Conservation (phyloP, 2,329 filamentous ascomycete species). For the Fusarium ramigenum region DNA sequence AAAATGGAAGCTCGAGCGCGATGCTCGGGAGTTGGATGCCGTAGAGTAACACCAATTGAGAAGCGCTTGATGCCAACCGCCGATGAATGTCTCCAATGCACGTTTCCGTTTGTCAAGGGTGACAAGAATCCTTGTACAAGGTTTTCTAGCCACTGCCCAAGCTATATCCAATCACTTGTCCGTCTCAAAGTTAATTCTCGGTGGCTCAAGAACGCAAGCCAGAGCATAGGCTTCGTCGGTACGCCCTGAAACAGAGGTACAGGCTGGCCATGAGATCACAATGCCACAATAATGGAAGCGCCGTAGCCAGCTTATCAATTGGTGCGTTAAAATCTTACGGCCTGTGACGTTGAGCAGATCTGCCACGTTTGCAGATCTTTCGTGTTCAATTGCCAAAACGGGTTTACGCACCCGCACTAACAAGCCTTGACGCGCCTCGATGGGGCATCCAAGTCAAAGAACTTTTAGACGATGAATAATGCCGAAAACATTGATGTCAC, state of each 20-base stretch:
- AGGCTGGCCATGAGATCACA: too few relatives aligned
- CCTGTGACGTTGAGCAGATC: constrained; percentile 14
- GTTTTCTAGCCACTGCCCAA: neutral
- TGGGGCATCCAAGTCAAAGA: constrained; percentile 2
- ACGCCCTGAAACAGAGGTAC: neutral
- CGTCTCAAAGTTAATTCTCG: neutral
- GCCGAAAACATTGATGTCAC: neutral
- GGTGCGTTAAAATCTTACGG: neutral
- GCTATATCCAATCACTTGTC: neutral
- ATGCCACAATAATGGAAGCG: neutral
- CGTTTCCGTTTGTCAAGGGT: neutral
- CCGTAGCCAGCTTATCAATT: neutral
- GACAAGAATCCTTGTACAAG: neutral
- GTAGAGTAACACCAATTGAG: neutral
- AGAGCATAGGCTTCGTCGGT: neutral
- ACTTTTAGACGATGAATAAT: constrained; percentile 3
- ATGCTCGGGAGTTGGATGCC: neutral
- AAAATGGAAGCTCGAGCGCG: neutral
- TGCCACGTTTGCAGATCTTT: constrained; percentile 21
- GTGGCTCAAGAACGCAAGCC: neutral
- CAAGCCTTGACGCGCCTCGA: neutral
- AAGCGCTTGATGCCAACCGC: neutral
- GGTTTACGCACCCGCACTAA: constrained; percentile 5
- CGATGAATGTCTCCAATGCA: neutral
- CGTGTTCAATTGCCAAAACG: constrained; percentile 28